These are phyloP conservation scores for Trichoderma sp. DNA, from an alignment of 2,329 filamentous ascomycete species.

Conservation along the genomic window DNA sequence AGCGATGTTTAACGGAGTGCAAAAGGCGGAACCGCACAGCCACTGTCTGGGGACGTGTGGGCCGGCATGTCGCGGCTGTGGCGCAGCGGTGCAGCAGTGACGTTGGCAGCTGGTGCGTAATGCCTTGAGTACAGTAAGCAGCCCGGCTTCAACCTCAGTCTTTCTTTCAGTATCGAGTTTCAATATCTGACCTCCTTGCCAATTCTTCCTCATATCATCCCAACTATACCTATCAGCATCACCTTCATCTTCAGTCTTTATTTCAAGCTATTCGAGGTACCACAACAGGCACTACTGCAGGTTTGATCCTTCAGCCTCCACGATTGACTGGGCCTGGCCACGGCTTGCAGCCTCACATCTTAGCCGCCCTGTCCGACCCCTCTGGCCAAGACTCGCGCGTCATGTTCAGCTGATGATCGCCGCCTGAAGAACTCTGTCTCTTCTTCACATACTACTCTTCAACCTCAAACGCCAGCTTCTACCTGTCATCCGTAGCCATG, in stretches of 20 bases:
- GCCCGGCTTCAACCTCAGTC: background rate
- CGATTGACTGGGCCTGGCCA: background rate
- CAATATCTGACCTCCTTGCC: background rate
- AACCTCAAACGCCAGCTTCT: background rate
- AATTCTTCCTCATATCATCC: too few relatives aligned
- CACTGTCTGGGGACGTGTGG: background rate
- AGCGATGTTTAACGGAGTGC: background rate
- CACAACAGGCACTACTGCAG: background rate
- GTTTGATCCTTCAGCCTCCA: background rate
- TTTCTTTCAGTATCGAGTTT: background rate
- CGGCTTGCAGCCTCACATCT: conserved; percentile 7
- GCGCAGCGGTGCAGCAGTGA: conserved; percentile 25
- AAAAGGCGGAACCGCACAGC: background rate
- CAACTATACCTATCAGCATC: background rate
- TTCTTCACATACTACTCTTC: background rate
- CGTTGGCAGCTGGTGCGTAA: conserved; percentile 23
- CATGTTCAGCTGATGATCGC: conserved; percentile 16
- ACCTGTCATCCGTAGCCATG: conserved; percentile 53
- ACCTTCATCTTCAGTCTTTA: background rate
- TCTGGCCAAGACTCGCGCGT: conserved; percentile 14
- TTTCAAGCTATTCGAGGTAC: background rate
- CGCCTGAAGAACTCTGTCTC: background rate
- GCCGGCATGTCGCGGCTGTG: conserved; percentile 24
- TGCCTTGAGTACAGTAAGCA: background rate
- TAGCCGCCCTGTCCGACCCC: conserved; percentile 7